These are phyloP conservation scores for Blastobotrys terrestris DNA, from an alignment of 805 yeast genomes.

Conservation along the genomic window DNA sequence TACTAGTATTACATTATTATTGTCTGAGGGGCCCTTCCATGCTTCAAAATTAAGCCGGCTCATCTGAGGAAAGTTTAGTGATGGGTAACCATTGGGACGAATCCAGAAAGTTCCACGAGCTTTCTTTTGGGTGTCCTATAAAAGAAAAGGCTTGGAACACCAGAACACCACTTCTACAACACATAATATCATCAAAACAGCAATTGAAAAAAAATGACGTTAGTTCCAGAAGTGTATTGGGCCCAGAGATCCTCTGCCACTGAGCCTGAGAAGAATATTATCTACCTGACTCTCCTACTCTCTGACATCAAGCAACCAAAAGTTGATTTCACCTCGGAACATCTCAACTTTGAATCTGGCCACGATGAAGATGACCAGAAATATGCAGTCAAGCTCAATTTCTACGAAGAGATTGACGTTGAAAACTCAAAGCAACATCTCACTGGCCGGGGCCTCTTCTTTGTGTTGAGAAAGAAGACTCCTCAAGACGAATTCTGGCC, in stretches of 20 bases:
- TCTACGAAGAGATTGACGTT: slow-evolving; percentile 67
- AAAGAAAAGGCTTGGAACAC: neutral
- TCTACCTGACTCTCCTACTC: slow-evolving; percentile 68
- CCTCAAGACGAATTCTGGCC: slow-evolving; percentile 86
- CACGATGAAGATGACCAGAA: slow-evolving; percentile 38
- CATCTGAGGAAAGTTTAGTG: neutral
- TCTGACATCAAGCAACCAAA: slow-evolving; percentile 61
- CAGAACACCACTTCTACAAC: neutral
- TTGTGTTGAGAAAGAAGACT: slow-evolving; percentile 65
- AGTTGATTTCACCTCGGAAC: slow-evolving; percentile 52
- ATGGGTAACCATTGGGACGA: neutral
- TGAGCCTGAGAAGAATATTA: slow-evolving; percentile 65
- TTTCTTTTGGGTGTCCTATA: neutral
- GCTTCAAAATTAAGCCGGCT: too few relatives aligned
- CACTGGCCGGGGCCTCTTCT: slow-evolving; percentile 57
- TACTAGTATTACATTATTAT: too few relatives aligned
- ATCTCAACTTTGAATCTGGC: slow-evolving; percentile 48
- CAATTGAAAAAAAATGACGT: neutral
- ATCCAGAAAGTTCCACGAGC: neutral
- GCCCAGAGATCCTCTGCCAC: slow-evolving; percentile 89
- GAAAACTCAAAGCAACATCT: slow-evolving; percentile 52
- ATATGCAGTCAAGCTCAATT: slow-evolving; percentile 66
- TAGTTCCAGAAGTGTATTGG: slow-evolving; percentile 44
- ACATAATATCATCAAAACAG: neutral
- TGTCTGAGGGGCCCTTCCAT: too few relatives aligned